Conservation (phyloP, 257 asterid genomes). For the Solanum peruvianum region DNA sequence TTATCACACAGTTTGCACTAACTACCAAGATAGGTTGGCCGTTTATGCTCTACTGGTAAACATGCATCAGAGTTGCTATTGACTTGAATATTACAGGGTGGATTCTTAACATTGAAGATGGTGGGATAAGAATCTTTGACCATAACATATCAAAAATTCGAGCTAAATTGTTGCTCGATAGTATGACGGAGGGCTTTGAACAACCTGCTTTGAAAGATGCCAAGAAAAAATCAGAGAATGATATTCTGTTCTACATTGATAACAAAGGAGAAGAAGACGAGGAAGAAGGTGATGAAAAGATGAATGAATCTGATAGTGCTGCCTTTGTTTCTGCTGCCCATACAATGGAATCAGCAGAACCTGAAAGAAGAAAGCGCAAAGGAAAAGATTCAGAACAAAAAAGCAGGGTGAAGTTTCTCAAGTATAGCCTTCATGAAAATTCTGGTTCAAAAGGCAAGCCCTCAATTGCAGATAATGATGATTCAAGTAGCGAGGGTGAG, state of each 20-base stretch:
- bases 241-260: constrained; percentile 48
- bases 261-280: constrained; percentile 34
- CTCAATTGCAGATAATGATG: constrained; percentile 3
- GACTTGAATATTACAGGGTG: constrained; percentile 31
- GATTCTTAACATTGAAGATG: constrained; percentile 47
- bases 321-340: constrained; percentile 54
- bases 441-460: constrained; percentile 9
- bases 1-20: not conserved
- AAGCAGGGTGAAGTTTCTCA: constrained; percentile 28
- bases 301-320: constrained; percentile 23
- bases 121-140: constrained; percentile 51
- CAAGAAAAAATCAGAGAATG: constrained; percentile 13
- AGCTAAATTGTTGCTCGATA: constrained; percentile 21
- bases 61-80: not conserved
- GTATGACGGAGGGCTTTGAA: constrained; percentile 21
- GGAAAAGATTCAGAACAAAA: constrained; percentile 16
- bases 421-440: constrained; percentile 22
- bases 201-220: constrained; percentile 10
- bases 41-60: not conserved
- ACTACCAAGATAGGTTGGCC: not conserved
- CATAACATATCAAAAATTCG: constrained; percentile 29
- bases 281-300: constrained; percentile 11
- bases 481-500: constrained; percentile 36
- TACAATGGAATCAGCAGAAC: constrained; percentile 29
- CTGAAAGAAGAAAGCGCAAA: constrained; percentile 32